Evolutionary conservation across 345 rosid species (phyloP).

Genomic region (Gossypium mustelinum): DNA sequence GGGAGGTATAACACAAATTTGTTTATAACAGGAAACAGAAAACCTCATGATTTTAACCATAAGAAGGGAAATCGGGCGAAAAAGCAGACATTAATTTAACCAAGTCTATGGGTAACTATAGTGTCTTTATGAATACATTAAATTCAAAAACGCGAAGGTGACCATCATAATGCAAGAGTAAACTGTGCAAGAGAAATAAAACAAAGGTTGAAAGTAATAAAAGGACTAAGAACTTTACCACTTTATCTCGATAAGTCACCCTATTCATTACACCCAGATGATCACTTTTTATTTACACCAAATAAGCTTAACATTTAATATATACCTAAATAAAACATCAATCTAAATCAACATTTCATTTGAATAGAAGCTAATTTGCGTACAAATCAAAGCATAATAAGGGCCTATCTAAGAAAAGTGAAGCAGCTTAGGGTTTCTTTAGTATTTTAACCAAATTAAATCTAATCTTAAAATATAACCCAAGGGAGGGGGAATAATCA

Average conservation of each 20-base stretch:
- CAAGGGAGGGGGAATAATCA: too few relatives aligned
- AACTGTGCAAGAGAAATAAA: background rate
- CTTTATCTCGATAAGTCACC: background rate
- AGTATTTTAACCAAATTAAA: background rate
- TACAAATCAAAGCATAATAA: background rate
- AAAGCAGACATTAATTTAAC: background rate
- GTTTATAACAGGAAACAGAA: background rate
- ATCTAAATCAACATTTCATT: background rate
- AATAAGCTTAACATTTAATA: background rate
- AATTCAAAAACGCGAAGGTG: background rate
- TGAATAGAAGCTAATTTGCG: background rate
- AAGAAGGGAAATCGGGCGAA: background rate
- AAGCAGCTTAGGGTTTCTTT: background rate
- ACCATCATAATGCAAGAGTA: background rate
- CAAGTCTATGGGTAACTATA: background rate
- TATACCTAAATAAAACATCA: background rate
- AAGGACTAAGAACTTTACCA: background rate
- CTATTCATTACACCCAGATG: background rate
- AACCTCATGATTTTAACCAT: background rate
- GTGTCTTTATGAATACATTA: background rate
- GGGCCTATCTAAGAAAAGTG: background rate
- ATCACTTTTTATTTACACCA: background rate
- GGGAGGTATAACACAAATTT: background rate
- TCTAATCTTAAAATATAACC: too few relatives aligned
- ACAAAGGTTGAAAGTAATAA: background rate